Conservation (phyloP, 768 basidiomycete species). For the Suillus spraguei region DNA sequence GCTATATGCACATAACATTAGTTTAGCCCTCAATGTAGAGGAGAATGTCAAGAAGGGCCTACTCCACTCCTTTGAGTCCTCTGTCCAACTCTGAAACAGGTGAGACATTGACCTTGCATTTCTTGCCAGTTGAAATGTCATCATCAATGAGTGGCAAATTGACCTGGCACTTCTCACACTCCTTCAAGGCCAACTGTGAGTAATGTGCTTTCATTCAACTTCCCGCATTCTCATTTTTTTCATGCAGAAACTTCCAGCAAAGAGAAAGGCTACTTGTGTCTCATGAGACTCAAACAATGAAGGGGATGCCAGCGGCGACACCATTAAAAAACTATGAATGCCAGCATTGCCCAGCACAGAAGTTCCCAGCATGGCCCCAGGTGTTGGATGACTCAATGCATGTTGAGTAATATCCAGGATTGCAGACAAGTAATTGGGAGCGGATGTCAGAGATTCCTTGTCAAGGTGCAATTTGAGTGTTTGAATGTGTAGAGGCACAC, state of each 20-base stretch:
- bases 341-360: too few relatives aligned
- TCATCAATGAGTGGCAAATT: slow-evolving; percentile 9
- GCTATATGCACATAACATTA: background rate
- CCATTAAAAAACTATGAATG: too few relatives aligned
- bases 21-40: background rate
- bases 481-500: background rate
- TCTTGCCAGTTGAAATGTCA: background rate
- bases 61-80: too few relatives aligned
- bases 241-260: too few relatives aligned
- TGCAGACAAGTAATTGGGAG: slow-evolving; percentile 1
- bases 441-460: background rate
- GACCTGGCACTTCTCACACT: background rate
- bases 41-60: too few relatives aligned
- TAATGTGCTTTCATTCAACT: background rate
- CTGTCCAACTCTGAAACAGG: too few relatives aligned
- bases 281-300: too few relatives aligned
- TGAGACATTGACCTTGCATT: background rate
- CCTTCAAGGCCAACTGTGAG: background rate
- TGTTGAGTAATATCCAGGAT: background rate
- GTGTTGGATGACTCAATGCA: too few relatives aligned
- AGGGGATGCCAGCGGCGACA: too few relatives aligned
- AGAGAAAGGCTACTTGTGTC: too few relatives aligned
- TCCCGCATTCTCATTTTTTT: background rate
- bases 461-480: background rate
- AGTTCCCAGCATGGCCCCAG: too few relatives aligned